Evolutionary conservation across 2,329 filamentous ascomycete genomes (phyloP).

Genomic region (Emmonsia crescens): DNA sequence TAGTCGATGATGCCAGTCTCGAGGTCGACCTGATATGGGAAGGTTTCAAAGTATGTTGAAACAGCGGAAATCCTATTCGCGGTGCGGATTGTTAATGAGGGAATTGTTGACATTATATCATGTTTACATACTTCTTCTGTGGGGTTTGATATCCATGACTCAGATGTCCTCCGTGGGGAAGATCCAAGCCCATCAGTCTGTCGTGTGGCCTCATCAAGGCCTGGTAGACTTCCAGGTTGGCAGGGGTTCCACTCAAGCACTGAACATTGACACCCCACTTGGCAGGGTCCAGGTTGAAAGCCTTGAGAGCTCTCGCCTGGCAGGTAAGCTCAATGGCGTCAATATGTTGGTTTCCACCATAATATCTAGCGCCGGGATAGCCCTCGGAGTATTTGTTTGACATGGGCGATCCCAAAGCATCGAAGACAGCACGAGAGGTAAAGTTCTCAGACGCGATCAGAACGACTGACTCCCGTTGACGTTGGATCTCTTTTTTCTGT

Average conservation of each 20-base stretch:
- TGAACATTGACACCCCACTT: conserved; percentile 99
- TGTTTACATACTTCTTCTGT: conserved; percentile 57
- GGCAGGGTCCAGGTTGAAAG: conserved; percentile 72
- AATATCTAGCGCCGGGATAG: conserved; percentile 96
- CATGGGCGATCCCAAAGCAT: conserved; percentile 89
- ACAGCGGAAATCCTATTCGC: conserved; percentile 76
- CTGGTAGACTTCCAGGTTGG: conserved; percentile 97
- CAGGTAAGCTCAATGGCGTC: conserved; percentile 92
- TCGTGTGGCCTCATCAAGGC: conserved; percentile 88
- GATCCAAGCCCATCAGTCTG: conserved; percentile 89
- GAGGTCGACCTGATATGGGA: conserved; percentile 87
- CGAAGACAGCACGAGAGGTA: conserved; percentile 94
- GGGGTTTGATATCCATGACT: conserved; percentile 97
- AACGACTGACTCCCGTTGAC: conserved; percentile 96
- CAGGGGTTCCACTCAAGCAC: conserved; percentile 81
- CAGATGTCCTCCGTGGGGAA: conserved; percentile 91
- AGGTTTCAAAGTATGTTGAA: conserved; percentile 97
- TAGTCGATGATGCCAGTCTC: conserved; percentile 93
- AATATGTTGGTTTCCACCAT: conserved; percentile 98
- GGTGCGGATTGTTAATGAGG: conserved; percentile 4
- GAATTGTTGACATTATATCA: neutral
- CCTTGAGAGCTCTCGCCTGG: conserved; percentile 83
- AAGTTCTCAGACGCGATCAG: conserved; percentile 99
- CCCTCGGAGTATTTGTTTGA: conserved; percentile 99
- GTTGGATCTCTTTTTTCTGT: conserved; percentile 84